Evolutionary conservation across 352 stramenopile species (phyloP), one percentile per base, ranked within the genome.

Genomic region (Phytophthora colocasiae): DNA sequence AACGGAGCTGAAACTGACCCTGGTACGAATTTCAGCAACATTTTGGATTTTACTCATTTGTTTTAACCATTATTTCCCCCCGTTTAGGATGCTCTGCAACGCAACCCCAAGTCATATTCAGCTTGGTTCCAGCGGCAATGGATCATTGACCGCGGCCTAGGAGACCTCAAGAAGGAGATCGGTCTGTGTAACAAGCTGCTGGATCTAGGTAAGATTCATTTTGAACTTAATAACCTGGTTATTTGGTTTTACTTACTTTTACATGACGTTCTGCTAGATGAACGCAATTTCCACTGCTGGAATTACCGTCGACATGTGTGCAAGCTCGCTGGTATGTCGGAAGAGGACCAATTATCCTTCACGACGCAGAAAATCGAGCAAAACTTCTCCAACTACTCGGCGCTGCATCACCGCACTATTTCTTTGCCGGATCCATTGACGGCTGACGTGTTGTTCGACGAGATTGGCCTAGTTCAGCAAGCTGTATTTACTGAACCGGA

Each of bases 231-330:
- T 32, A n/a, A 10, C 45, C 2, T 53, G 26, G n/a, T 1, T 69
- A 32, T 50, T 26, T 46, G 8, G 39, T 58, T 36, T 56, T 39
- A 75, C 97, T 9, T 2, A 34, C 1, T 96, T 85, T 8, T 38
- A 6, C 43, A 0, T 34, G 29, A 2, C 38, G 66, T 61, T 62
- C 79, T 90, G 95, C 39, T 45, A 54, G 98, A 99, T 77, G 96
- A 99, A 59, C 87, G 97, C 32, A 99, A 99, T 67, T 99, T 99
- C 71, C 98, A 99, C 74, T 99, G 97, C 75, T 99, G 97, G 97
- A 99, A 99, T 71, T 99, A 99, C 76, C 95, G 86, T 24, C 84
- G 83, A 32, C 77, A 92, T 66, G 81, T 95, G 19, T 86, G 83
- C 54, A 77, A 82, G 19, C 65, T 89, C 47, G 79, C 81, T 8